A percentile compares a stretch with the other conserved stretches of the same genome.
Conservation (phyloP, 495 filamentous ascomycete species). For the Schizothecium vesticola region DNA sequence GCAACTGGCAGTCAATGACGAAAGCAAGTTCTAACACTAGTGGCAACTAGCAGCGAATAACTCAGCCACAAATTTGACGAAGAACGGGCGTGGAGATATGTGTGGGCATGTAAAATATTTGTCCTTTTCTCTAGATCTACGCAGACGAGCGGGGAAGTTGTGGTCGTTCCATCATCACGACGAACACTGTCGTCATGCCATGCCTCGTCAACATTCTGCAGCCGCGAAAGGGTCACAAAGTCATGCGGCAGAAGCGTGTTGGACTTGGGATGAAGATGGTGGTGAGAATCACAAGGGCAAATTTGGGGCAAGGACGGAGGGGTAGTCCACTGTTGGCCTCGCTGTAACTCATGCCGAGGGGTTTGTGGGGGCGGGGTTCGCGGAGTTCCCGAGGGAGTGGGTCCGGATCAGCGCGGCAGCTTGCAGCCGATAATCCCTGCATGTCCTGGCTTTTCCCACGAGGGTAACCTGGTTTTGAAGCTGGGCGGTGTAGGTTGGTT, state of each 20-base stretch:
- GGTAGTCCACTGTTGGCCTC: constrained; percentile 11
- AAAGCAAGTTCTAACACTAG: neutral
- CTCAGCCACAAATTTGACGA: neutral
- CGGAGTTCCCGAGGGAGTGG: neutral
- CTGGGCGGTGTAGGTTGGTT: neutral
- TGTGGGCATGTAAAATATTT: neutral
- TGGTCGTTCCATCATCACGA: neutral
- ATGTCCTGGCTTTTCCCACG: neutral
- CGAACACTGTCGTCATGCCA: neutral
- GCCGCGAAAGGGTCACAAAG: neutral
- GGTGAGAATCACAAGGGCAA: neutral
- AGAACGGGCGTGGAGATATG: neutral
- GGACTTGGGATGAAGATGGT: neutral
- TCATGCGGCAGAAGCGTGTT: neutral
- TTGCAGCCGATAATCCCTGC: neutral
- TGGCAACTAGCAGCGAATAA: neutral
- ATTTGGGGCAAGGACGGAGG: neutral
- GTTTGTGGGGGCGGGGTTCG: neutral
- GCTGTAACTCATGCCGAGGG: constrained; percentile 28
- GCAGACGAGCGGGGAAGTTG: neutral
- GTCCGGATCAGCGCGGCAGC: neutral
- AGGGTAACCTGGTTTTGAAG: neutral
- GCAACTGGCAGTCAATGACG: neutral
- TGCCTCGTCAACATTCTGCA: neutral
- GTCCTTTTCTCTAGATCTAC: no score